Conservation (phyloP, 129 eudicot species). For the Gnaphalium uliginosum region DNA sequence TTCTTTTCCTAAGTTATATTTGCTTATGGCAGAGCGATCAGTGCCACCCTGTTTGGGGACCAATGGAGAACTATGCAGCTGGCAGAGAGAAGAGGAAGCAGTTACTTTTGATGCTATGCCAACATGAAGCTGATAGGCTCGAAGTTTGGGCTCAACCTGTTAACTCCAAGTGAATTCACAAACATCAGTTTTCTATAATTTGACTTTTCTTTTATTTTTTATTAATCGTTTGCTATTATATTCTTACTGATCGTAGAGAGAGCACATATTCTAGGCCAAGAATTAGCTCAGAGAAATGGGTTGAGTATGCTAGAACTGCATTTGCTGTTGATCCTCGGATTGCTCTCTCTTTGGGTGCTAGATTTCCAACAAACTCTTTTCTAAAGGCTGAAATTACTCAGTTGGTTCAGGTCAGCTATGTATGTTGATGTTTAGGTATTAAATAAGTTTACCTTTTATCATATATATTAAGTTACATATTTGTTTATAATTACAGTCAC, state of each 20-base stretch:
- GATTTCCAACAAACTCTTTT: slow-evolving; percentile 77
- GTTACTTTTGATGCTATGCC: slow-evolving; percentile 89
- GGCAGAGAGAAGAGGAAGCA: slow-evolving; percentile 94
- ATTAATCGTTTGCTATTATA: slow-evolving; percentile 14
- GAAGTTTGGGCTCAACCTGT: slow-evolving; percentile 98
- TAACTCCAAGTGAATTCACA: slow-evolving; percentile 60
- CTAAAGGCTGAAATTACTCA: slow-evolving; percentile 74
- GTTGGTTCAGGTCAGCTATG: slow-evolving; percentile 74
- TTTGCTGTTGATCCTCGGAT: slow-evolving; percentile 94
- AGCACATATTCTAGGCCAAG: slow-evolving; percentile 47
- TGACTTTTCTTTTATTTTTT: background rate
- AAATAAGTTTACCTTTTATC: background rate
- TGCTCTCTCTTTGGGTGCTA: slow-evolving; percentile 74
- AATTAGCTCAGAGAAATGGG: slow-evolving; percentile 85
- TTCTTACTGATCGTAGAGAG: slow-evolving; percentile 51
- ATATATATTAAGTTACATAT: slow-evolving; percentile 1
- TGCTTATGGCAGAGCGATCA: slow-evolving; percentile 58
- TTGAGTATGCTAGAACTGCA: slow-evolving; percentile 84
- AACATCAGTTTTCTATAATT: slow-evolving; percentile 10
- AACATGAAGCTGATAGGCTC: slow-evolving; percentile 95
- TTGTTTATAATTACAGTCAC: slow-evolving; percentile 48
- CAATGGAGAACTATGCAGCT: slow-evolving; percentile 67
- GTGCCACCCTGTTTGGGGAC: slow-evolving; percentile 93
- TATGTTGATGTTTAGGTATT: slow-evolving; percentile 14
- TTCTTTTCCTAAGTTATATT: background rate